Evolutionary conservation across 2,329 filamentous ascomycete species (phyloP), one percentile per base, ranked within the genome.

Genomic region (Magnaporthiopsis poae): DNA sequence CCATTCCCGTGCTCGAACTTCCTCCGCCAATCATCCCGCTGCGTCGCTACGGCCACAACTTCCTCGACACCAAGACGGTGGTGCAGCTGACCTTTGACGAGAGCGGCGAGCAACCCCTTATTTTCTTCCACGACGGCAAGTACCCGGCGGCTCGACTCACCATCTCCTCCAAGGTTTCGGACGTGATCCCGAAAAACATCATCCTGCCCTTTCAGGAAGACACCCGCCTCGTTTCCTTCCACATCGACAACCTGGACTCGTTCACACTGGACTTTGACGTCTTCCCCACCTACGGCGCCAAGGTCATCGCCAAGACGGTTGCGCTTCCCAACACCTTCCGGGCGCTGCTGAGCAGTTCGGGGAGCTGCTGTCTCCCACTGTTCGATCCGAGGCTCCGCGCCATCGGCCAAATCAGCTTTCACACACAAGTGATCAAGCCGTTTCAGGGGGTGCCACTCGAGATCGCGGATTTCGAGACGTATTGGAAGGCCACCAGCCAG

Each of bases 401-500:
- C 11, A 97, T 99, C 73, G 95, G 95, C 7, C 91, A 96, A 73
- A 91, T 98, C 71, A 92, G 88, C 69, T 99, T 99, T 80, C 90
- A 91, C 70, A 96, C 92, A 66, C 93, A 98, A 75, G 92, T 98
- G 33, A 96, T 99, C 75, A 97, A 96, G 74, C 95, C 95, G 0
- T 99, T 98, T 79, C 87, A 88, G 69, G 94, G 95, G 9, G 90
- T 92, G 68, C 92, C 95, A 3, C 81, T 99, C 29, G 95, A 99
- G 76, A 97, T 99, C 68, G 96, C 95, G 0, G 93, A 98, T 74
- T 99, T 98, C 72, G 95, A 96, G 69, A 98, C 95, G 0, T 99
- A 99, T 77, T 99, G 95, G 95, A 99, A 98, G 77, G 94, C 94
- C 0, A 99, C 95, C 0, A 96, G 92, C 73, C 92, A 96, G 71